Evolutionary conservation across 2,329 filamentous ascomycete species (phyloP).

Genomic region (Conoideocrella luteorostrata): DNA sequence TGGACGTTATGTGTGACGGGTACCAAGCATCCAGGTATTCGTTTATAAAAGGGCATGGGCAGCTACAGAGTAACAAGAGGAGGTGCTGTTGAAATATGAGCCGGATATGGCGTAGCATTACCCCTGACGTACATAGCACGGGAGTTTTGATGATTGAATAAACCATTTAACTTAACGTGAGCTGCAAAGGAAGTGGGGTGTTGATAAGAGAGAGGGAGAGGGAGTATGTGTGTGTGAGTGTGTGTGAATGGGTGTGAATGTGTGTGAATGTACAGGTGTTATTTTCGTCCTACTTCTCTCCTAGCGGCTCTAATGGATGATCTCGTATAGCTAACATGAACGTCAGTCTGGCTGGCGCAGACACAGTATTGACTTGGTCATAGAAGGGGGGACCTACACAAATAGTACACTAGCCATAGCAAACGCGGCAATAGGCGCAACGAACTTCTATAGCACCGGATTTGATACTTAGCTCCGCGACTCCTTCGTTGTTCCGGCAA

Average conservation of each 20-base stretch:
- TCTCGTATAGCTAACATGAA: constrained; percentile 28
- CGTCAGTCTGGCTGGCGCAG: background rate
- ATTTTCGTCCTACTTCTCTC: constrained; percentile 21
- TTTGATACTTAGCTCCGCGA: too few relatives aligned
- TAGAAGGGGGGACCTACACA: constrained; percentile 26
- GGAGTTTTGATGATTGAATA: constrained; percentile 4
- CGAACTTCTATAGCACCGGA: constrained; percentile 30
- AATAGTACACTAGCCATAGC: constrained; percentile 48
- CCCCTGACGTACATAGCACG: constrained; percentile 10
- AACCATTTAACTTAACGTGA: background rate
- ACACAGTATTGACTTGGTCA: background rate
- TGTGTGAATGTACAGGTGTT: background rate
- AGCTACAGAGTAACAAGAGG: background rate
- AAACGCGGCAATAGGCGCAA: constrained; percentile 45
- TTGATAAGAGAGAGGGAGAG: background rate
- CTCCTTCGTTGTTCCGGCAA: background rate
- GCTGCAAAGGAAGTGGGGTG: background rate
- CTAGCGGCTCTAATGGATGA: constrained; percentile 34
- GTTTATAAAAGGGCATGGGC: background rate
- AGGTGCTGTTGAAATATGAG: background rate
- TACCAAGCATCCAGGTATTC: background rate
- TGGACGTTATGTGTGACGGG: background rate
- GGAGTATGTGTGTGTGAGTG: too few relatives aligned
- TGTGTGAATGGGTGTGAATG: too few relatives aligned
- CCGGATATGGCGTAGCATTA: constrained; percentile 11